Evolutionary conservation across 140 eudicot genomes (phyloP), one percentile per base, ranked within the genome.

Genomic region (Senecio squalidus): DNA sequence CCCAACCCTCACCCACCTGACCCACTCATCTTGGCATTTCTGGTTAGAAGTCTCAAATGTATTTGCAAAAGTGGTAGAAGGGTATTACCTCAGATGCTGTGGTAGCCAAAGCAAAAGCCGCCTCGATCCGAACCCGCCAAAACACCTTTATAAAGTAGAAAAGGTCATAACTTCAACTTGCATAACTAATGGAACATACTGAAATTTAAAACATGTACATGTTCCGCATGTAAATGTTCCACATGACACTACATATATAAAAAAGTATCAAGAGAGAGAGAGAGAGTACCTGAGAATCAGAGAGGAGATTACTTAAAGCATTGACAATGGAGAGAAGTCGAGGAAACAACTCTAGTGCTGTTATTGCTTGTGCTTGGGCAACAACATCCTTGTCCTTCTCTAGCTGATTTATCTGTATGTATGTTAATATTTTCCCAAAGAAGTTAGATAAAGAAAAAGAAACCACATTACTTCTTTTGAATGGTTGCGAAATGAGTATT

Each of bases 381-480:
- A 92, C 86, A 73, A 87, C 98, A 75, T 92, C 98, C 76, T 80
- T 87, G 55, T 92, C 98, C 81, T 75, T 92, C 89, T 87, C 98
- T 82, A 92, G 51, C 39, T 92, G 98, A 74, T 92, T 92, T 66
- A 87, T 84, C 98, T 91, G 70, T 18, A 59, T 21, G 36, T 34
- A 27, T 11, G 65, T 58, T 25, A 33, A 65, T 24, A 46, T 29
- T 27, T 52, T 43, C 44, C 66, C 58, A 74, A 30, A 39, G 60
- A 15, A 64, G 48, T 23, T 20, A 29, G 60, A 23, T 20, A 5
- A 22, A 67, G 8, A 59, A 55, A 28, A 3, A 23, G 49, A 39
- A 30, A 22, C 0, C 27, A 5, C 6, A 8, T 21, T 6, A 47
- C 27, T 47, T 9, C n/a, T 47, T 47, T 47, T 2, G 11, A 27